A percentile compares a stretch with the other conserved stretches of the same genome.
Evolutionary conservation across 2,329 filamentous ascomycete species (phyloP).

Genomic region (Botryosphaeria dothidea): DNA sequence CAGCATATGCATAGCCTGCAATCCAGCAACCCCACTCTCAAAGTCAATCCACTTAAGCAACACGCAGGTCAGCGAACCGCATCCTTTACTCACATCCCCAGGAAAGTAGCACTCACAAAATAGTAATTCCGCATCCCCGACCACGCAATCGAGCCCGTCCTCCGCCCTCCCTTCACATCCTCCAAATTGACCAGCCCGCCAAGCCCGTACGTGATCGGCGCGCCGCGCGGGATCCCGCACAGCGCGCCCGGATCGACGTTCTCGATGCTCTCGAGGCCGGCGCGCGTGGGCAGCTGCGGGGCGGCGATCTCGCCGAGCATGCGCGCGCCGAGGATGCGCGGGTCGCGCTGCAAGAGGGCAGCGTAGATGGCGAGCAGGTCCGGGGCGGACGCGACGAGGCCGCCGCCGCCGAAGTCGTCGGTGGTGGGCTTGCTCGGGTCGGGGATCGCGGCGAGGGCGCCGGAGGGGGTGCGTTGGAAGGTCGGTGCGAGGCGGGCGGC

Average conservation of each 20-base stretch:
- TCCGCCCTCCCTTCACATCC: background rate
- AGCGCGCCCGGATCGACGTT: background rate
- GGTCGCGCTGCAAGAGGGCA: background rate
- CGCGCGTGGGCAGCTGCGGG: background rate
- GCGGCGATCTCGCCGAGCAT: background rate
- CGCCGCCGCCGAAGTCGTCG: conserved; percentile 16
- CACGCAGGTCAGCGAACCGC: background rate
- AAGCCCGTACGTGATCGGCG: background rate
- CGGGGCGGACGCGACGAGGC: background rate
- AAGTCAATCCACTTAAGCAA: background rate
- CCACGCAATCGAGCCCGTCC: background rate
- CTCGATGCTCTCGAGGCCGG: background rate
- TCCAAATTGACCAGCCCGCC: background rate
- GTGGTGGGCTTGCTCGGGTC: background rate
- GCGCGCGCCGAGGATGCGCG: background rate
- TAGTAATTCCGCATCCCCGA: background rate
- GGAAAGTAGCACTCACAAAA: background rate
- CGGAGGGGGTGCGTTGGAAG: conserved; percentile 20
- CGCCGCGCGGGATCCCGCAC: background rate
- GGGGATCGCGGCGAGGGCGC: background rate
- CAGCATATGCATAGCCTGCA: background rate
- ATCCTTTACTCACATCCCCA: no score
- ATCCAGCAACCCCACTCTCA: background rate
- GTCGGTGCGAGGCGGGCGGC: conserved; percentile 24
- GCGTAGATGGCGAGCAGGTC: conserved; percentile 8